Evolutionary conservation across 2,329 filamentous ascomycete genomes (phyloP).

Genomic region (Aspergillus sp.): DNA sequence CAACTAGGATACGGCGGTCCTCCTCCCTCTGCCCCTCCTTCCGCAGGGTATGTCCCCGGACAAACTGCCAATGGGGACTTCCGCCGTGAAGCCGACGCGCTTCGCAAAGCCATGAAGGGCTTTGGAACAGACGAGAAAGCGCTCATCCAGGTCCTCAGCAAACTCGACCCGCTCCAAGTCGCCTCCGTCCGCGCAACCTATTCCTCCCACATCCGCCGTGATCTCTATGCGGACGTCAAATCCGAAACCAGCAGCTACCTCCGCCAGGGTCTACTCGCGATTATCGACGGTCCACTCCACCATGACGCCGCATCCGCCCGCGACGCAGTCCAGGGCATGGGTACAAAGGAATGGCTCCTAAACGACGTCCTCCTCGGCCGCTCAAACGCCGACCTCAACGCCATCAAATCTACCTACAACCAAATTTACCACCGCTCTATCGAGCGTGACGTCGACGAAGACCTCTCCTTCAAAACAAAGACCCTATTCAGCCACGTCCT

Average conservation of each 20-base stretch:
- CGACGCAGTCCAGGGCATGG: slow-evolving; percentile 72
- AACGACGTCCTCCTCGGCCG: slow-evolving; percentile 83
- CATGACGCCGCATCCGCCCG: slow-evolving; percentile 72
- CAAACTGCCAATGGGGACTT: slow-evolving; percentile 69
- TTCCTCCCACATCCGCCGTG: slow-evolving; percentile 62
- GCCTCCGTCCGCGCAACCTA: slow-evolving; percentile 68
- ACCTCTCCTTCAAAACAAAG: slow-evolving; percentile 84
- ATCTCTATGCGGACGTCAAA: slow-evolving; percentile 72
- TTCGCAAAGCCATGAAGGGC: slow-evolving; percentile 86
- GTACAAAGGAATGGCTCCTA: slow-evolving; percentile 82
- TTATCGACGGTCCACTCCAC: slow-evolving; percentile 75
- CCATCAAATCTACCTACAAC: slow-evolving; percentile 79
- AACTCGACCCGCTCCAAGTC: slow-evolving; percentile 76
- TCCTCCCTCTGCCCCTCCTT: slow-evolving; percentile 59
- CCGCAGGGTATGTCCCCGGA: slow-evolving; percentile 71
- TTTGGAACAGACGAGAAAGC: slow-evolving; percentile 84
- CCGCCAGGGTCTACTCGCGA: slow-evolving; percentile 69
- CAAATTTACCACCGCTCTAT: slow-evolving; percentile 65
- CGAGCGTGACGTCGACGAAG: slow-evolving; percentile 70
- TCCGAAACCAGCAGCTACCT: slow-evolving; percentile 76
- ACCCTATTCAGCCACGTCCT: slow-evolving; percentile 82
- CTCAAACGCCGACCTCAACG: slow-evolving; percentile 81
- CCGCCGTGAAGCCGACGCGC: slow-evolving; percentile 64
- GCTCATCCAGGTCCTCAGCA: slow-evolving; percentile 68
- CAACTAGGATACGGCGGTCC: slow-evolving; percentile 4